A percentile compares a stretch with the other conserved stretches of the same genome.
These are phyloP conservation scores for Xerocomellus dryophilus DNA, from an alignment of 768 basidiomycete genomes.

Conservation along the genomic window DNA sequence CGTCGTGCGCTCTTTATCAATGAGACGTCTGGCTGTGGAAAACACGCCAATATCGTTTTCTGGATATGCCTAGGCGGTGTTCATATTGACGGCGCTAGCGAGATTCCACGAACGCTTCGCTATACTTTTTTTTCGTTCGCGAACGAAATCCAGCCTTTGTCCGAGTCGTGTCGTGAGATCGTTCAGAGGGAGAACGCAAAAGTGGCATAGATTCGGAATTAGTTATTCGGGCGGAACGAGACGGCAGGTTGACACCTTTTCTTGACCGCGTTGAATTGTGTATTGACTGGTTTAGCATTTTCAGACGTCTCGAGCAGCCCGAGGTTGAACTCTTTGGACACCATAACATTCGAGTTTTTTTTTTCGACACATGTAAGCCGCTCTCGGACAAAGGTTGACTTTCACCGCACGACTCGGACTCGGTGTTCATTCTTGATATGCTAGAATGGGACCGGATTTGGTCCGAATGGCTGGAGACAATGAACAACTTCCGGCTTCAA, in stretches of 20 bases:
- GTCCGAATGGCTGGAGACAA: background rate
- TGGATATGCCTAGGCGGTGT: conserved; percentile 14
- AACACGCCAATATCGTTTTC: background rate
- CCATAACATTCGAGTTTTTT: background rate
- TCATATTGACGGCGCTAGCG: conserved; percentile 3
- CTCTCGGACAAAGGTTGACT: conserved; percentile 9
- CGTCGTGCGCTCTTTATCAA: conserved; percentile 1
- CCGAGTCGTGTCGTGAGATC: background rate
- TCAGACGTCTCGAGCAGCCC: background rate
- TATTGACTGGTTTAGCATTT: background rate
- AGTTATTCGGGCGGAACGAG: background rate
- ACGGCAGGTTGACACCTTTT: background rate
- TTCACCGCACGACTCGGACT: background rate
- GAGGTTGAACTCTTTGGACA: background rate
- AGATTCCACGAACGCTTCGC: background rate
- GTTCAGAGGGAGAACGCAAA: background rate
- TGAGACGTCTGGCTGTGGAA: conserved; percentile 3
- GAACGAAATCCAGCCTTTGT: background rate
- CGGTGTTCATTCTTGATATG: background rate
- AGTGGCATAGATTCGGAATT: background rate
- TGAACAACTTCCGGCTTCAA: background rate
- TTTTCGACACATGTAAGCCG: conserved; percentile 1
- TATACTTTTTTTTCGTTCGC: background rate
- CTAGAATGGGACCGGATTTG: conserved; percentile 9
- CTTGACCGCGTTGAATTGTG: background rate